Conservation (phyloP, 805 yeast species). For the Metschnikowia santaceciliae region DNA sequence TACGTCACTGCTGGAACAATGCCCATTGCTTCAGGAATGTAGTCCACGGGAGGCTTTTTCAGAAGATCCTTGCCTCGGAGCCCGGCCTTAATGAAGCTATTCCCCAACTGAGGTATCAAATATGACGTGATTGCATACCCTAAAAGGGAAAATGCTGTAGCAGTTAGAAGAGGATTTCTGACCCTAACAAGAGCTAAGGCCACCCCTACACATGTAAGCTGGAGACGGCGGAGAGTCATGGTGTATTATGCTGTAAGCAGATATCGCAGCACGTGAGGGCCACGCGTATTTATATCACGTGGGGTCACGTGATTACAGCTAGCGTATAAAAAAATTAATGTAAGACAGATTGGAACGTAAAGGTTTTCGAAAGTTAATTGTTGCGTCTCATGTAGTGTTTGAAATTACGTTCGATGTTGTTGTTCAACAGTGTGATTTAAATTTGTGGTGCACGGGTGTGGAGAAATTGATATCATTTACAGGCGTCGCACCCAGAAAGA, state of each 20-base stretch:
- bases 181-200: constrained; percentile 14
- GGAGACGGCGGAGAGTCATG: constrained; percentile 3
- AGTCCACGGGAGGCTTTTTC: constrained; percentile 61
- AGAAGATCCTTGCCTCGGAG: constrained; percentile 82
- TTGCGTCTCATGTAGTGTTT: too few species aligned
- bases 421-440: too few species aligned
- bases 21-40: constrained; percentile 89
- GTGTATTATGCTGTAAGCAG: not conserved
- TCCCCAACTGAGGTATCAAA: constrained; percentile 66
- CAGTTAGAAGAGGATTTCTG: constrained; percentile 51
- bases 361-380: too few species aligned
- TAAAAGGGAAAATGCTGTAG: constrained; percentile 61
- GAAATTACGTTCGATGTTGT: too few species aligned
- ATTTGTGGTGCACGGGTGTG: not conserved
- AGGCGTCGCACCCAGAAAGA: not conserved
- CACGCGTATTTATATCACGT: not conserved
- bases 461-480: not conserved
- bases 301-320: not conserved
- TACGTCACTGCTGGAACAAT: constrained; percentile 80
- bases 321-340: too few species aligned
- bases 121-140: constrained; percentile 60
- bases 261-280: not conserved
- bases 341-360: too few species aligned
- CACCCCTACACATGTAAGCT: constrained; percentile 7
- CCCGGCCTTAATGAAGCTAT: constrained; percentile 70